Percentiles rank a stretch among this genome's conserved stretches.
phyloP scores from a whole-genome alignment of 805 yeast species.

The Saccharomycopsis synnaedendra region DNA sequence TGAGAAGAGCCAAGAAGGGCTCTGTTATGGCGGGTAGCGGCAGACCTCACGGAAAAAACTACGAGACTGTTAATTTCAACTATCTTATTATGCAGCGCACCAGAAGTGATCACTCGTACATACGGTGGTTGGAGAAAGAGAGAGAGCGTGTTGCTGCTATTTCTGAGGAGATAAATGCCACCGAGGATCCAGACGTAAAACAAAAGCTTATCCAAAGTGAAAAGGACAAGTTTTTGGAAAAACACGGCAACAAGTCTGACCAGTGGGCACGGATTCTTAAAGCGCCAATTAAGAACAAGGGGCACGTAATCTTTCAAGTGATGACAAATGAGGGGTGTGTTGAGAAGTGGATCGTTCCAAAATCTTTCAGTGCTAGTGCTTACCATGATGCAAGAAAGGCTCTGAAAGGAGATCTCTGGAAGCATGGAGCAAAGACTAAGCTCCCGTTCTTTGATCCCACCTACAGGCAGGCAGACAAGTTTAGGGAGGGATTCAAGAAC shows the following conservation, averaged over 20 bases:
- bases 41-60: slow-evolving; percentile 57
- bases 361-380: slow-evolving; percentile 56
- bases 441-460: slow-evolving; percentile 20
- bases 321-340: slow-evolving; percentile 72
- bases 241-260: slow-evolving; percentile 12
- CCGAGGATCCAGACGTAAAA: slow-evolving; percentile 14
- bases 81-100: slow-evolving; percentile 65
- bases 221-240: slow-evolving; percentile 11
- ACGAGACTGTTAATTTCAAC: slow-evolving; percentile 61
- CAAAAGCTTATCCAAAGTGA: slow-evolving; percentile 6
- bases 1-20: slow-evolving; percentile 40
- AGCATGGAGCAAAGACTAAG: slow-evolving; percentile 49
- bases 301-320: slow-evolving; percentile 69
- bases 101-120: slow-evolving; percentile 28
- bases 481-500: background rate
- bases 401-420: slow-evolving; percentile 82
- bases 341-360: slow-evolving; percentile 83
- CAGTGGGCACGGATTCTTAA: slow-evolving; percentile 67
- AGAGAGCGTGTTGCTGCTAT: slow-evolving; percentile 22
- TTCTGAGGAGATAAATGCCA: slow-evolving; percentile 9
- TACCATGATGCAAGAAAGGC: slow-evolving; percentile 90
- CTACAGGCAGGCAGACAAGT: too few species aligned
- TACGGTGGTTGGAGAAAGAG: slow-evolving; percentile 30
- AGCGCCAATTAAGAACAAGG: slow-evolving; percentile 66
- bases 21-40: slow-evolving; percentile 57